A percentile compares a stretch with the other conserved stretches of the same genome.
phyloP scores from a whole-genome alignment of 176 grass and related monocot genomes.

The Bothriochloa decipiens region DNA sequence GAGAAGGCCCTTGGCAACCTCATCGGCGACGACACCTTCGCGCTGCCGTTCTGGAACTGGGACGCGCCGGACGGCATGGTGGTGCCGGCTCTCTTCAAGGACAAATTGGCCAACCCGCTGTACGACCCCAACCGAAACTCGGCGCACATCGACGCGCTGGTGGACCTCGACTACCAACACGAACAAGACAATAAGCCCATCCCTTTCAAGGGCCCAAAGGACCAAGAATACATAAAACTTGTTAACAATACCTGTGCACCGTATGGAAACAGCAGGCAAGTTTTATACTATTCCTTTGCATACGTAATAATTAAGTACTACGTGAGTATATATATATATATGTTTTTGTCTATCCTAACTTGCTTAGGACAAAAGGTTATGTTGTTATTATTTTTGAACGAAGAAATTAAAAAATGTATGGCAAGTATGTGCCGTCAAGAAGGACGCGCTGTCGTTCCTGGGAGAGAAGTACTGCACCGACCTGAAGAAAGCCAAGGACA shows the following conservation, averaged over 20 bases:
- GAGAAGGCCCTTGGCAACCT: conserved; percentile 53
- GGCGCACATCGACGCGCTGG: neutral
- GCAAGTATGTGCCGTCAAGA: neutral
- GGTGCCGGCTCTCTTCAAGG: conserved; percentile 41
- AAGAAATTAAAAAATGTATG: too few species aligned
- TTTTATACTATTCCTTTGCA: too few species aligned
- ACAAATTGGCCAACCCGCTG: neutral
- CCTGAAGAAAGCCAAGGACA: neutral
- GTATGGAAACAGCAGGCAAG: too few species aligned
- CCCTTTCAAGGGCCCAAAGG: neutral
- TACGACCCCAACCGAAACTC: neutral
- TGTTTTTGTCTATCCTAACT: too few species aligned
- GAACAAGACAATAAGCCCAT: accelerated
- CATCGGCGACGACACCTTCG: conserved; percentile 55
- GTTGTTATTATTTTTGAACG: too few species aligned
- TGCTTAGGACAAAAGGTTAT: too few species aligned
- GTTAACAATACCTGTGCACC: neutral
- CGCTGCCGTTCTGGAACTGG: conserved; percentile 77
- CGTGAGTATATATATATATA: neutral
- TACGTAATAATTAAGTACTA: too few species aligned
- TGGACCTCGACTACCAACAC: neutral
- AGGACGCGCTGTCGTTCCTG: neutral
- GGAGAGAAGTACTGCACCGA: neutral
- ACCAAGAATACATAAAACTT: neutral
- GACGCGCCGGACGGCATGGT: conserved; percentile 37